phyloP scores from a whole-genome alignment of 2,329 filamentous ascomycete species.

The Emericellopsis cladophorae region DNA sequence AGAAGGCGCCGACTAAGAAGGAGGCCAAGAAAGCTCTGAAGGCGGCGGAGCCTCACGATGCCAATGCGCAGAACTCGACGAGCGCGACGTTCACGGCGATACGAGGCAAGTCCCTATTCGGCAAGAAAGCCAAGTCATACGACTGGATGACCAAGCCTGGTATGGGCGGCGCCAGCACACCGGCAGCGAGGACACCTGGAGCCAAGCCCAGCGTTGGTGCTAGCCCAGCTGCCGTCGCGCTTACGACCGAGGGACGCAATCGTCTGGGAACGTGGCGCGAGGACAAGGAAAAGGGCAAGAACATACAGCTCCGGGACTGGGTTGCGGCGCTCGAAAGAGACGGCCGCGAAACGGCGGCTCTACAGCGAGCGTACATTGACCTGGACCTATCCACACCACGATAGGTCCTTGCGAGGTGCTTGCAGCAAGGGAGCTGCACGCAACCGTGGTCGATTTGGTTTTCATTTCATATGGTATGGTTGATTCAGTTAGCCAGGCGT shows the following conservation, averaged over 20 bases:
- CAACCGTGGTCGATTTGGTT: conserved; percentile 7
- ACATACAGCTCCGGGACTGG: conserved; percentile 77
- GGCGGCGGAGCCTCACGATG: conserved; percentile 64
- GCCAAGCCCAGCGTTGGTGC: conserved; percentile 11
- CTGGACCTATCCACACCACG: conserved; percentile 36
- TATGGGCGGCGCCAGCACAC: conserved; percentile 39
- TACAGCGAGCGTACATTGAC: conserved; percentile 44
- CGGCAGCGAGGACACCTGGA: conserved; percentile 21
- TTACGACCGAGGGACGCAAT: conserved; percentile 47
- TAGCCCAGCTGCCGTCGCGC: conserved; percentile 16
- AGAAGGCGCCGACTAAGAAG: conserved; percentile 75
- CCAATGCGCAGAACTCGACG: conserved; percentile 73
- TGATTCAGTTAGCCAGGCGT: conserved; percentile 1
- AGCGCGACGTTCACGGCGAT: conserved; percentile 59
- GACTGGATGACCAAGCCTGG: conserved; percentile 54
- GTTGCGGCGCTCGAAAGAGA: conserved; percentile 69
- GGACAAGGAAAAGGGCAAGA: conserved; percentile 60
- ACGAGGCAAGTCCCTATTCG: conserved; percentile 46
- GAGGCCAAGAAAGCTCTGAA: conserved; percentile 69
- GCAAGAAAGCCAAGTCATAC: conserved; percentile 54
- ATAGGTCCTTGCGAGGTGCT: conserved; percentile 9
- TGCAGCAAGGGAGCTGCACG: not conserved
- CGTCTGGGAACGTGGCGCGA: conserved; percentile 68
- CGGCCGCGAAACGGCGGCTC: conserved; percentile 49
- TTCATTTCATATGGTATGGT: conserved; percentile 11